Evolutionary conservation across 2,329 filamentous ascomycete species (phyloP).

Genomic region (Geosmithia putterillii): DNA sequence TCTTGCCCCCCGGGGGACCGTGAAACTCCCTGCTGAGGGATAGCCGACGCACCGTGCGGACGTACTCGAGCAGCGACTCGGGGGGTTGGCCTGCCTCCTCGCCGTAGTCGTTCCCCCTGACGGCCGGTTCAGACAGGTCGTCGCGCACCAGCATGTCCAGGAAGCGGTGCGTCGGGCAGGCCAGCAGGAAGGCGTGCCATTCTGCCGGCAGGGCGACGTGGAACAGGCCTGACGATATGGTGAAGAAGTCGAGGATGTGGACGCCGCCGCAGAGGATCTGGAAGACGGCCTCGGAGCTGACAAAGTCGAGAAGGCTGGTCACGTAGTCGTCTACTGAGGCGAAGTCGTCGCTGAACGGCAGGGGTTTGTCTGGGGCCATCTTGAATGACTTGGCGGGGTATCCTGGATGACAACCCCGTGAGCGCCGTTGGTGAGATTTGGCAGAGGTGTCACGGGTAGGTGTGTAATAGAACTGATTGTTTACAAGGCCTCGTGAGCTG

Average conservation of each 20-base stretch:
- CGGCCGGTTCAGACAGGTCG: slow-evolving; percentile 44
- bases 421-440: no score
- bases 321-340: slow-evolving; percentile 64
- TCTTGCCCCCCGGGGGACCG: slow-evolving; percentile 18
- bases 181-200: slow-evolving; percentile 71
- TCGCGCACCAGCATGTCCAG: slow-evolving; percentile 73
- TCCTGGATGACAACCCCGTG: not conserved
- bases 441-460: not conserved
- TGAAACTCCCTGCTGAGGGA: slow-evolving; percentile 52
- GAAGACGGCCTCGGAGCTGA: slow-evolving; percentile 61
- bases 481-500: not conserved
- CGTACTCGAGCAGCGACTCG: slow-evolving; percentile 55
- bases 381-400: not conserved
- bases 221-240: slow-evolving; percentile 72
- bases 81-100: slow-evolving; percentile 22
- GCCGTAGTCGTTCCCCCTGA: slow-evolving; percentile 11
- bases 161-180: slow-evolving; percentile 59
- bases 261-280: slow-evolving; percentile 92
- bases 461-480: not conserved
- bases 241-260: slow-evolving; percentile 94
- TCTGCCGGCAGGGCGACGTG: slow-evolving; percentile 60
- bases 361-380: slow-evolving; percentile 29
- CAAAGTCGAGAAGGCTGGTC: slow-evolving; percentile 63
- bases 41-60: slow-evolving; percentile 56
- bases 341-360: slow-evolving; percentile 65